Base-by-base conservation (phyloP, 2,329 filamentous ascomycete genomes). In the Fusarium pseudonygamai region DNA sequence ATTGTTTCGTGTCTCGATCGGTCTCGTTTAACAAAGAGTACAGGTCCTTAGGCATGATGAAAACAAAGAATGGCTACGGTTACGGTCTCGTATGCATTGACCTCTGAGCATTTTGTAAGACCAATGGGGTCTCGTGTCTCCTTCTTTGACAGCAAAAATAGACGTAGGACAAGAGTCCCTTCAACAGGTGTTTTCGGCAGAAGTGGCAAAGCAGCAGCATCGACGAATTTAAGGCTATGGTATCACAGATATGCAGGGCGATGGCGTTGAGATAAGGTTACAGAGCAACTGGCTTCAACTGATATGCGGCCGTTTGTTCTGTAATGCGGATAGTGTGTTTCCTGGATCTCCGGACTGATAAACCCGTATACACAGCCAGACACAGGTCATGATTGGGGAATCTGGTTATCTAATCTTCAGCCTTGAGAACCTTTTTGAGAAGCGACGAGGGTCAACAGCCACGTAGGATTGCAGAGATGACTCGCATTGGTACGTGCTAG, bases 401-500 rank as follows among this genome's bases (percentile, higher is more conserved):
- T 60, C 20, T 18, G 46, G 61, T 52, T 77, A 77, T 76, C 75
- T 77, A 77, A 77, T 77, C 75, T 77, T 49, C 47, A 69, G 67
- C 63, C 64, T 75, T 63, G 59, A 67, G 43, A 53, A 68, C 63
- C 64, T 75, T 59, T 71, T 59, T 71, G 58, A 56, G 62, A 59
- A 50, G 61, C 43, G 60, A 70, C 55, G 66, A 64, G 68, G 71
- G 72, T 60, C 46, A 60, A 50, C 67, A 75, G 67, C 73, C 69
- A 65, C 63, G 61, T 69, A 57, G 59, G 67, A 56, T 64, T 64
- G 66, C 39, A 74, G 32, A 64, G 59, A 68, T 64, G 50, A 64
- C 69, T 69, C 69, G 64, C 66, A 55, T 73, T 42, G 49, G 68
- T 42, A 50, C 45, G 50, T 62, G 62, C 26, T 34, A 63, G 47